Conservation (phyloP, 495 filamentous ascomycete species). For the Penicillium longicatenatum region DNA sequence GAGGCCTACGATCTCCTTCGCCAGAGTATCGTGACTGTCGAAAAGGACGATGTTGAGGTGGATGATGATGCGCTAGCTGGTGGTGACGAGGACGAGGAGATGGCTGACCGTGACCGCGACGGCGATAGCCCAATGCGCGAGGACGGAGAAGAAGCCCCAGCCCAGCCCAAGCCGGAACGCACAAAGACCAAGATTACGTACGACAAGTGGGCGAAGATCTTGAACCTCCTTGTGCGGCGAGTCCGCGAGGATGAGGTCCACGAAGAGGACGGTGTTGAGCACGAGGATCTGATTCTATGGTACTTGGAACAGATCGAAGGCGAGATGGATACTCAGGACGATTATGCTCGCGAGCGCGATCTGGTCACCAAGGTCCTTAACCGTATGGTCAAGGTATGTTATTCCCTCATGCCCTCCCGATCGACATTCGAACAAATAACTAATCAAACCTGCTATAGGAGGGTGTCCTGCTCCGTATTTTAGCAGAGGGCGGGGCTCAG, state of each 20-base stretch:
- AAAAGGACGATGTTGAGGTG: slow-evolving; percentile 97
- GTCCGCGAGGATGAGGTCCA: slow-evolving; percentile 75
- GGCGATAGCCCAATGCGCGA: slow-evolving; percentile 72
- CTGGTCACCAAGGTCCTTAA: slow-evolving; percentile 87
- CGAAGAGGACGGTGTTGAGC: slow-evolving; percentile 83
- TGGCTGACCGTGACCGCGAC: slow-evolving; percentile 57
- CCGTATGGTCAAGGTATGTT: slow-evolving; percentile 91
- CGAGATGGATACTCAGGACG: slow-evolving; percentile 78
- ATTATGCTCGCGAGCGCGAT: slow-evolving; percentile 71
- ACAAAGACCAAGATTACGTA: slow-evolving; percentile 89
- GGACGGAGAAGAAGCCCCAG: slow-evolving; percentile 45
- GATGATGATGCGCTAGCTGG: slow-evolving; percentile 62
- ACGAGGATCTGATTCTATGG: slow-evolving; percentile 84
- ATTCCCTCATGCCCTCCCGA: neutral
- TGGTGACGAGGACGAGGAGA: slow-evolving; percentile 40
- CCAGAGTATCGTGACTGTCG: slow-evolving; percentile 95
- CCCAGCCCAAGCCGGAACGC: slow-evolving; percentile 40
- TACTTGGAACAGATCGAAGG: slow-evolving; percentile 93
- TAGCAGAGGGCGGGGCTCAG: slow-evolving; percentile 54
- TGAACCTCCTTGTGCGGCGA: slow-evolving; percentile 78
- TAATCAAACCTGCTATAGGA: slow-evolving; percentile 57
- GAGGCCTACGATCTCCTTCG: slow-evolving; percentile 88
- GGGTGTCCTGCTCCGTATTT: slow-evolving; percentile 87
- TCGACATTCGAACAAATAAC: slow-evolving; percentile 2
- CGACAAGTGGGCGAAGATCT: slow-evolving; percentile 89